These are phyloP conservation scores for Magnusiomyces starmeri DNA, from an alignment of 1,139 yeast species.

Conservation along the genomic window DNA sequence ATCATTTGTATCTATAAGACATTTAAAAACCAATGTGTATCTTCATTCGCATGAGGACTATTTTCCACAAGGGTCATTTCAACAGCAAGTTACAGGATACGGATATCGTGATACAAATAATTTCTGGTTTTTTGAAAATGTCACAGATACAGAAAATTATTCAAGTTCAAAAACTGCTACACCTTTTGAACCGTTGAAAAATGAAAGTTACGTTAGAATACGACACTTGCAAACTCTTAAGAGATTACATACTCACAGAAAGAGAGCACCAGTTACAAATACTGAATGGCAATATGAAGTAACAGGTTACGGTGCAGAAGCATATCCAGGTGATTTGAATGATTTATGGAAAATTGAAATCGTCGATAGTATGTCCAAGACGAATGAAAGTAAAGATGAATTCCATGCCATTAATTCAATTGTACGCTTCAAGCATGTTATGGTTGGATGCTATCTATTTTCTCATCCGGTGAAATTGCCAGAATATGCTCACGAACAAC, in stretches of 20 bases:
- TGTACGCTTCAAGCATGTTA: conserved; percentile 54
- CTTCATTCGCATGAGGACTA: conserved; percentile 56
- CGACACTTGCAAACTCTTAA: conserved; percentile 57
- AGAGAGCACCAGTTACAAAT: conserved; percentile 70
- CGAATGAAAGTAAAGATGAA: conserved; percentile 36
- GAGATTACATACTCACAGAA: conserved; percentile 47
- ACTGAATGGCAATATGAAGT: conserved; percentile 76
- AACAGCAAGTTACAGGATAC: conserved; percentile 65
- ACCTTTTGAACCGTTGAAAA: conserved; percentile 37
- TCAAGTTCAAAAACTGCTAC: conserved; percentile 10
- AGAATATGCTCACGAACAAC: conserved; percentile 61
- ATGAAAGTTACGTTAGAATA: conserved; percentile 49
- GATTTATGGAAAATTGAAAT: conserved; percentile 28
- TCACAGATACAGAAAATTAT: conserved; percentile 13
- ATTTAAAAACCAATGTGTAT: conserved; percentile 53
- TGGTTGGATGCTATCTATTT: conserved; percentile 52
- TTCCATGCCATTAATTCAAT: conserved; percentile 48
- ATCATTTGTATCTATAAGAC: conserved; percentile 59
- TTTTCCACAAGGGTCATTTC: conserved; percentile 49
- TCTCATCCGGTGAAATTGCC: conserved; percentile 60
- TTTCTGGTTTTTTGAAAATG: conserved; percentile 56
- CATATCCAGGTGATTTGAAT: conserved; percentile 28
- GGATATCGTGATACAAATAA: conserved; percentile 49
- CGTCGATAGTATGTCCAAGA: conserved; percentile 19
- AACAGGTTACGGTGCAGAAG: conserved; percentile 50